Conservation (phyloP, 2,329 filamentous ascomycete genomes). For the Gremmenia infestans region DNA sequence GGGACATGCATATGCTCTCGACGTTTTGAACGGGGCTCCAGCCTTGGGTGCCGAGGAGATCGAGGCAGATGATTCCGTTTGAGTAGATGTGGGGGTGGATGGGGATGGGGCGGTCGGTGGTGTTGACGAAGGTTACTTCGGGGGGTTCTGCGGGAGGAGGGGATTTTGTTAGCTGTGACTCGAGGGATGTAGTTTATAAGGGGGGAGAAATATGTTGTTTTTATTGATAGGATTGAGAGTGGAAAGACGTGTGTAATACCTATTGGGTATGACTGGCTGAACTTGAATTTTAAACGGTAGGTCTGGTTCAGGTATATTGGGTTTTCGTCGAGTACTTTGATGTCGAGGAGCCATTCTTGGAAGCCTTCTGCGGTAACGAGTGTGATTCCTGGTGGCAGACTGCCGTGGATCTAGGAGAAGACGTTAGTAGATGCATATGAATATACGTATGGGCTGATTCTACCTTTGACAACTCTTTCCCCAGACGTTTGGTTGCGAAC, state of each 20-base stretch:
- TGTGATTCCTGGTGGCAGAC: constrained; percentile 61
- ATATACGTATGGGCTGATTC: neutral
- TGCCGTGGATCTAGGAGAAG: constrained; percentile 27
- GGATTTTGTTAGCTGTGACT: too few species aligned
- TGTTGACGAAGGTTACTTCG: constrained; percentile 81
- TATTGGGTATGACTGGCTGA: constrained; percentile 82
- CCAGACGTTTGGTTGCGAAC: constrained; percentile 52
- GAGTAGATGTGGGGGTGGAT: constrained; percentile 96
- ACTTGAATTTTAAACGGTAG: constrained; percentile 84
- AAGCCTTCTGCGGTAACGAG: constrained; percentile 79
- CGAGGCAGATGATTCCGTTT: constrained; percentile 97
- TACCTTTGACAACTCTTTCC: constrained; percentile 57
- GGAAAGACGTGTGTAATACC: constrained; percentile 46
- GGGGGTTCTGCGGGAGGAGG: constrained; percentile 64
- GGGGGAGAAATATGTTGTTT: neutral
- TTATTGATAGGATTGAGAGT: neutral
- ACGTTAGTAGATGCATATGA: neutral
- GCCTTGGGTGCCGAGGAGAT: constrained; percentile 79
- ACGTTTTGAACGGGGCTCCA: constrained; percentile 98
- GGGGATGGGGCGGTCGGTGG: constrained; percentile 65
- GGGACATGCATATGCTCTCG: constrained; percentile 92
- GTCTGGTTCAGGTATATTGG: constrained; percentile 77
- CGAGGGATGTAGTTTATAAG: neutral
- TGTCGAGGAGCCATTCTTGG: constrained; percentile 88
- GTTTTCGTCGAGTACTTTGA: constrained; percentile 83